Conservation (phyloP, 148 eudicot genomes). For the Talinum fruticosum region DNA sequence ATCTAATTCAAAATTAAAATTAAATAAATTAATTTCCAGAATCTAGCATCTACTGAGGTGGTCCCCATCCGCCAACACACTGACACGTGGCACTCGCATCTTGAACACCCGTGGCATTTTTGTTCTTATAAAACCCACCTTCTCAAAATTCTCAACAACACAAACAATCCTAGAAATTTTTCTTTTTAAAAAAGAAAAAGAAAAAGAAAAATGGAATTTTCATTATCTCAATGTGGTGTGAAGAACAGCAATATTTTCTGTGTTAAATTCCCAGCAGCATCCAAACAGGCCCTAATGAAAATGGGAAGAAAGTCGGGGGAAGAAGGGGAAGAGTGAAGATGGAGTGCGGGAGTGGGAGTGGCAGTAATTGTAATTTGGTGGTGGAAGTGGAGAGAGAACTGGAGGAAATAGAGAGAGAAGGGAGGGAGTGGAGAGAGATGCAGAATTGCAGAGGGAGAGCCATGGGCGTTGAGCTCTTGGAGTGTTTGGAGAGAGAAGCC, state of each 20-base stretch:
- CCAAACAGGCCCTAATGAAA: slow-evolving; percentile 15
- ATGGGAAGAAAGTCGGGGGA: neutral
- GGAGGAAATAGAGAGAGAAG: slow-evolving; percentile 29
- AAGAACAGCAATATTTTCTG: neutral
- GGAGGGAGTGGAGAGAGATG: slow-evolving; percentile 37
- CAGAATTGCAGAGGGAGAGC: slow-evolving; percentile 18
- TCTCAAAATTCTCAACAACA: neutral
- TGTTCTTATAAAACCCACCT: neutral
- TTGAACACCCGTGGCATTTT: neutral
- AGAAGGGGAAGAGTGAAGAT: neutral
- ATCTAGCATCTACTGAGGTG: neutral
- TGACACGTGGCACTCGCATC: neutral
- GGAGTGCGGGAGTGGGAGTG: slow-evolving; percentile 13
- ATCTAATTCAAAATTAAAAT: neutral
- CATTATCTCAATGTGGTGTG: neutral
- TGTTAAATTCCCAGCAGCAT: neutral
- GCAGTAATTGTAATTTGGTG: neutral
- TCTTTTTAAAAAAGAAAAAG: neutral
- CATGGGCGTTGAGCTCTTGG: slow-evolving; percentile 49
- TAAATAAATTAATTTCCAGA: neutral
- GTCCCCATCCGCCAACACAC: neutral
- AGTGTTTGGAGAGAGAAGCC: slow-evolving; percentile 79
- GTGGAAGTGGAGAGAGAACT: slow-evolving; percentile 31
- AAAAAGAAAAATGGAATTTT: slow-evolving; percentile 12
- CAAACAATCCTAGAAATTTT: no score